phyloP scores from a whole-genome alignment of 805 yeast genomes.

The Teunomyces cretensis region DNA sequence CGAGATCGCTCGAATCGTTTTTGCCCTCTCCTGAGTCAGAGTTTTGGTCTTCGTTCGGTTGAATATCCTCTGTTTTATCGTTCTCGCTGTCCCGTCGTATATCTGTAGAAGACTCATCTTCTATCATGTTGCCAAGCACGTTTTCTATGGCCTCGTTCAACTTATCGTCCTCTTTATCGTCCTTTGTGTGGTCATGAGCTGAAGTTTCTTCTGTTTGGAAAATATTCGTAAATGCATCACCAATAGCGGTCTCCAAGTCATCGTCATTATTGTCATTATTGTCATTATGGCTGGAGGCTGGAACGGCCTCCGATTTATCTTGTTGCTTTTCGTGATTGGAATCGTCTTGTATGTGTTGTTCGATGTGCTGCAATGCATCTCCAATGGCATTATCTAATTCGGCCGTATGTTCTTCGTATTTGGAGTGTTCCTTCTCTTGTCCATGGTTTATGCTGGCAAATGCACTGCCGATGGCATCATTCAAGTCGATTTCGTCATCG shows the following conservation, averaged over 20 bases:
- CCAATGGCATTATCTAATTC: conserved; percentile 15
- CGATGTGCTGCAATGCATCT: conserved; percentile 12
- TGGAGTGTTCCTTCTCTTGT: background rate
- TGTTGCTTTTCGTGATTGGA: background rate
- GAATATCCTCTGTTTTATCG: background rate
- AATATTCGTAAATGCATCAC: conserved; percentile 16
- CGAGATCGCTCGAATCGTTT: conserved; percentile 8
- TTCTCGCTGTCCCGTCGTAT: background rate
- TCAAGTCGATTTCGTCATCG: conserved; percentile 16
- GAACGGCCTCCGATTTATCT: background rate
- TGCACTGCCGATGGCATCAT: conserved; percentile 32
- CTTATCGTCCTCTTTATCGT: background rate
- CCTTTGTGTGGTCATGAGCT: background rate
- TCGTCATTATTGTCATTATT: conserved; percentile 5
- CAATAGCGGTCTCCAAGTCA: conserved; percentile 14
- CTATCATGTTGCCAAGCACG: background rate
- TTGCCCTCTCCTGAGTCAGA: background rate
- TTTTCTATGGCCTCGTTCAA: conserved; percentile 2
- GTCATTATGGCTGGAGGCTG: background rate
- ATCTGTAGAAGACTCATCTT: background rate
- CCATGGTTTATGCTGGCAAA: conserved; percentile 10
- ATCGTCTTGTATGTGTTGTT: background rate
- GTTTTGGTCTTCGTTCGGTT: background rate
- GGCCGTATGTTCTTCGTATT: background rate
- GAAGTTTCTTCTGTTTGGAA: background rate